Conservation (phyloP, 306 rosid species). For the Fragaria vesca region DNA sequence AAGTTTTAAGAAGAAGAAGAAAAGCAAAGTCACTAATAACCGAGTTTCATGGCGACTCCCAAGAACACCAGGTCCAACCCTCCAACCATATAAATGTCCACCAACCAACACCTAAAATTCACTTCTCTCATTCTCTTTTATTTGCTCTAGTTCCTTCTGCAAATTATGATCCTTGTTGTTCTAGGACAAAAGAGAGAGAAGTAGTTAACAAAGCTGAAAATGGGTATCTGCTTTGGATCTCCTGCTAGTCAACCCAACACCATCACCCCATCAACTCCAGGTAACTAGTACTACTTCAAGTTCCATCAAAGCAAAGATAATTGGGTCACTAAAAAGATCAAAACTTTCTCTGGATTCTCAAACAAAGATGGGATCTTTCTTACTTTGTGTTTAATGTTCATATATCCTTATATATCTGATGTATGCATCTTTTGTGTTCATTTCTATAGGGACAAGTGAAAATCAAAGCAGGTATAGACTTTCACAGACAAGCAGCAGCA, state of each 20-base stretch:
- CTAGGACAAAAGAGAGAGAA: neutral
- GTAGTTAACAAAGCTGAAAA: conserved; percentile 7
- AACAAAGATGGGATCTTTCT: conserved; percentile 1
- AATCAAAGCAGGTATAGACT: conserved; percentile 31
- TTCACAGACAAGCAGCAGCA: conserved; percentile 52
- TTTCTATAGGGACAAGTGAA: conserved; percentile 43
- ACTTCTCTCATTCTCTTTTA: conserved; percentile 3
- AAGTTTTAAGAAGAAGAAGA: neutral
- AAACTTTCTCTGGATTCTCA: neutral
- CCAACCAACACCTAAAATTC: neutral
- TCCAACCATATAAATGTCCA: neutral
- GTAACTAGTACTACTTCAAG: conserved; percentile 29
- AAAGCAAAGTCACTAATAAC: neutral
- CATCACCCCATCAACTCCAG: conserved; percentile 36
- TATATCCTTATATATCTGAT: neutral
- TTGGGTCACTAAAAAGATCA: conserved; percentile 7
- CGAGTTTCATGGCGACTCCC: conserved; percentile 20
- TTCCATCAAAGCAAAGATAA: neutral
- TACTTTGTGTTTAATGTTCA: neutral
- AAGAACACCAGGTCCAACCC: conserved; percentile 7
- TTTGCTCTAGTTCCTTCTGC: neutral
- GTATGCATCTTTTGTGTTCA: neutral
- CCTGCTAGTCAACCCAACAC: conserved; percentile 19
- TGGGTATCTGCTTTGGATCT: conserved; percentile 66
- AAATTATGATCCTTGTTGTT: neutral